Evolutionary conservation across 257 asterid genomes (phyloP), one percentile per base, ranked within the genome.

Genomic region (Fraxinus anomala): DNA sequence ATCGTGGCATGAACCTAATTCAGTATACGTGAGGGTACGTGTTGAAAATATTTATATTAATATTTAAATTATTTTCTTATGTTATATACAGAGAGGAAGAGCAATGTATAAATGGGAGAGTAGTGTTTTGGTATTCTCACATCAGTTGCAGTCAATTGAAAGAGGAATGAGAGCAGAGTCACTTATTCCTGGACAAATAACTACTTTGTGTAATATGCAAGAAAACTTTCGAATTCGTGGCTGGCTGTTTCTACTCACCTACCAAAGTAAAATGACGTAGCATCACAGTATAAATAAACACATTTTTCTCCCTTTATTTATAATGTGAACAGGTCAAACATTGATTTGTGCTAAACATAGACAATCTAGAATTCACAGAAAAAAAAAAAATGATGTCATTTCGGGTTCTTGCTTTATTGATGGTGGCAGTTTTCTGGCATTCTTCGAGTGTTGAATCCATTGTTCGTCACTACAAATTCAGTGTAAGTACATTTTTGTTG

Each of bases 391-490:
- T 66, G 47, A 80, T 85, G 88, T 83, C 72, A 14, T 73, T 37
- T 34, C 51, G 79, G 14, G 8, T 80, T 61, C 81, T 68, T 44
- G 70, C 83, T 39, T 63, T 85, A 30, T 11, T 86, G 17, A 82
- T 89, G 2, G 37, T 87, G 34, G 84, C 80, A 5, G 71, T 77
- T 42, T 26, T 81, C 39, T 36, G 17, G 23, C 78, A 74, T 74
- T 82, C 88, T 0, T 1, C 49, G 0, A 49, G 54, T 16, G 89
- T 86, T 6, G 87, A 85, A 63, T 85, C 96, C 0, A 30, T 51
- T 17, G 82, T 81, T 80, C 94, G 94, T 39, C 94, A 79, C 82
- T 90, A 89, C 88, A 82, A 84, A 73, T 92, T 92, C 85, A 81
- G 37, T 17, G 97, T 92, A 85, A 81, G 92, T 73, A 21, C 61